These are phyloP conservation scores for Akanthomyces lecanii DNA, from an alignment of 2,329 filamentous ascomycete genomes.

Conservation along the genomic window DNA sequence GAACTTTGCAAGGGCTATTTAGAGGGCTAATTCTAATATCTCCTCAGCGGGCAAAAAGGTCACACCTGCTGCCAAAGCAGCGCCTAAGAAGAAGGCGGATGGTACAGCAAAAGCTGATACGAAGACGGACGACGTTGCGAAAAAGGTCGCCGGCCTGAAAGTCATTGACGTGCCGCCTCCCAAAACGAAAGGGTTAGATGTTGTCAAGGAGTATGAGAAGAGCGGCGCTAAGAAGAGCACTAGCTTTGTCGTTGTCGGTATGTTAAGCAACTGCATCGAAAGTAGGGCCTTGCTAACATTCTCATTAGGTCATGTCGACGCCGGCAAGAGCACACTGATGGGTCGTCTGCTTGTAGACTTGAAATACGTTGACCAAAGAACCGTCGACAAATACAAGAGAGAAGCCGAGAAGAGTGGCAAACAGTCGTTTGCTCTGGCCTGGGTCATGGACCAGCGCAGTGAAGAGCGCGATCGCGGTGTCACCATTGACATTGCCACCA, in stretches of 20 bases:
- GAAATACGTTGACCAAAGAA: constrained; percentile 80
- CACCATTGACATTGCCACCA: constrained; percentile 94
- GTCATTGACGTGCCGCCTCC: constrained; percentile 53
- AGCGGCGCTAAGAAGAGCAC: constrained; percentile 72
- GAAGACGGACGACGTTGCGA: constrained; percentile 24
- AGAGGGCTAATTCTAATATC: constrained; percentile 50
- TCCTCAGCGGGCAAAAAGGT: constrained; percentile 51
- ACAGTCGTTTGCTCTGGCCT: constrained; percentile 90
- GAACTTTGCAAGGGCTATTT: constrained; percentile 50
- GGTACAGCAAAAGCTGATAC: constrained; percentile 23
- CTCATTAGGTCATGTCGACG: constrained; percentile 80
- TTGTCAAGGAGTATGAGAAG: constrained; percentile 74
- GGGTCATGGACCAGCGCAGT: constrained; percentile 88
- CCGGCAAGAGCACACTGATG: constrained; percentile 97
- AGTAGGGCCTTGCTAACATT: constrained; percentile 14
- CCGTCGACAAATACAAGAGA: constrained; percentile 80
- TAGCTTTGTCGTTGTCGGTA: constrained; percentile 91
- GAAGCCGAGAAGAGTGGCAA: constrained; percentile 92
- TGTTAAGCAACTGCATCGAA: constrained; percentile 28
- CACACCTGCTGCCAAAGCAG: constrained; percentile 33
- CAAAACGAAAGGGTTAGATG: constrained; percentile 77
- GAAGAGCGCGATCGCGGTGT: constrained; percentile 89
- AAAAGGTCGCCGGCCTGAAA: constrained; percentile 33
- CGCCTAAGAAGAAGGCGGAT: constrained; percentile 39
- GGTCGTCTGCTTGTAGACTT: constrained; percentile 87